Conservation (phyloP, 1,139 yeast genomes). For the Blastobotrys apis region DNA sequence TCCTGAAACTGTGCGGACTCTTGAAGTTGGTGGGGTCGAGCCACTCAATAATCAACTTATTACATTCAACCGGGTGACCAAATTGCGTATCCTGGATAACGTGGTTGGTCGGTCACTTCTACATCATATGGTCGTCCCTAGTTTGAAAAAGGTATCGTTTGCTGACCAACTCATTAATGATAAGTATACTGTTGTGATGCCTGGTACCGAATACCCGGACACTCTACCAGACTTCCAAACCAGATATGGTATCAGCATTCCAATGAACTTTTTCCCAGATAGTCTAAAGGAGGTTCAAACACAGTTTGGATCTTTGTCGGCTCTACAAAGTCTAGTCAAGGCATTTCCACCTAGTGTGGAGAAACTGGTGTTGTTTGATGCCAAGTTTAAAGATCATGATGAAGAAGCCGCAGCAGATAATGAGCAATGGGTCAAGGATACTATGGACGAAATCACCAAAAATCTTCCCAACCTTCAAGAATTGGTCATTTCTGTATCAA, state of each 20-base stretch:
- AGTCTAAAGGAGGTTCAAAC: conserved; percentile 10
- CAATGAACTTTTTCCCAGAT: conserved; percentile 11
- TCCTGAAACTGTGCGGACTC: conserved; percentile 6
- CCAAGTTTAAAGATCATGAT: conserved; percentile 4
- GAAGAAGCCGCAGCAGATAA: conserved; percentile 1
- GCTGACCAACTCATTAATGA: conserved; percentile 8
- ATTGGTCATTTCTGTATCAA: neutral
- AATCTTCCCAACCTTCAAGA: neutral
- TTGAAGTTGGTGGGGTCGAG: conserved; percentile 12
- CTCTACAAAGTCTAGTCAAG: neutral
- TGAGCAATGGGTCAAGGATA: neutral
- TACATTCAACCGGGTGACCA: conserved; percentile 6
- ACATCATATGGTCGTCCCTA: conserved; percentile 11
- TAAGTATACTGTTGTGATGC: conserved; percentile 8
- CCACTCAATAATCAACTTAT: conserved; percentile 10
- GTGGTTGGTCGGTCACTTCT: conserved; percentile 12
- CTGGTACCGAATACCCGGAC: conserved; percentile 9
- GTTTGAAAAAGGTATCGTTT: conserved; percentile 1
- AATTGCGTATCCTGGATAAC: conserved; percentile 8
- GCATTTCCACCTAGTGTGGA: conserved; percentile 6
- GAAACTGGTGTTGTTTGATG: conserved; percentile 8
- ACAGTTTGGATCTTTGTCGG: conserved; percentile 5
- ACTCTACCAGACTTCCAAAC: conserved; percentile 12
- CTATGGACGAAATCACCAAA: conserved; percentile 2
- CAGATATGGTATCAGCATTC: conserved; percentile 9